phyloP scores from a whole-genome alignment of 2,329 filamentous ascomycete species.

The Cladosporium colombiae region DNA sequence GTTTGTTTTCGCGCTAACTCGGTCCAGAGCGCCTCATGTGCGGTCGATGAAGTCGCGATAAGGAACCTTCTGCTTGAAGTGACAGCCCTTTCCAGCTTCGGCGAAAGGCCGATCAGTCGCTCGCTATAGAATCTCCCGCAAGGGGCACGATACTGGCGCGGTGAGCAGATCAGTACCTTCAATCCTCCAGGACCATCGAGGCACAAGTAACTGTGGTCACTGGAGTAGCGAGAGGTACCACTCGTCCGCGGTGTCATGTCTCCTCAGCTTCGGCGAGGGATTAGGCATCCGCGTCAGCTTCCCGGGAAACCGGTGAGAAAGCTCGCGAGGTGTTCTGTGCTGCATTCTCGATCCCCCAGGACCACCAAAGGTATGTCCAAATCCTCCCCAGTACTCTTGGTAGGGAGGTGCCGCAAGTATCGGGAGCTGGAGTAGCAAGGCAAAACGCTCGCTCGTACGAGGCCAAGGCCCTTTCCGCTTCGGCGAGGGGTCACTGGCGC shows the following conservation, averaged over 20 bases:
- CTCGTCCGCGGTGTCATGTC: neutral
- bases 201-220: neutral
- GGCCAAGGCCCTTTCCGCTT: neutral
- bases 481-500: neutral
- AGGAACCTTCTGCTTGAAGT: neutral
- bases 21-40: neutral
- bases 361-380: neutral
- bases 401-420: neutral
- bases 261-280: slow-evolving; percentile 7
- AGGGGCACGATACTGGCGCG: neutral
- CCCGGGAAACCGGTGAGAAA: too few species aligned
- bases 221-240: slow-evolving; percentile 7
- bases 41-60: neutral
- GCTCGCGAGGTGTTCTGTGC: too few species aligned
- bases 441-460: neutral
- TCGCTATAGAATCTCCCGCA: neutral
- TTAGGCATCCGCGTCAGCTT: too few species aligned
- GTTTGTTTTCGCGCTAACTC: neutral
- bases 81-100: neutral
- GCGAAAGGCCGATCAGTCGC: neutral
- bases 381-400: neutral
- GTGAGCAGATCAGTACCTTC: neutral
- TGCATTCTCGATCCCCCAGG: slow-evolving; percentile 7
- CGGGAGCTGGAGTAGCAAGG: neutral
- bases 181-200: neutral